Conservation (phyloP, 352 stramenopile species). For the Pythium sp. region DNA sequence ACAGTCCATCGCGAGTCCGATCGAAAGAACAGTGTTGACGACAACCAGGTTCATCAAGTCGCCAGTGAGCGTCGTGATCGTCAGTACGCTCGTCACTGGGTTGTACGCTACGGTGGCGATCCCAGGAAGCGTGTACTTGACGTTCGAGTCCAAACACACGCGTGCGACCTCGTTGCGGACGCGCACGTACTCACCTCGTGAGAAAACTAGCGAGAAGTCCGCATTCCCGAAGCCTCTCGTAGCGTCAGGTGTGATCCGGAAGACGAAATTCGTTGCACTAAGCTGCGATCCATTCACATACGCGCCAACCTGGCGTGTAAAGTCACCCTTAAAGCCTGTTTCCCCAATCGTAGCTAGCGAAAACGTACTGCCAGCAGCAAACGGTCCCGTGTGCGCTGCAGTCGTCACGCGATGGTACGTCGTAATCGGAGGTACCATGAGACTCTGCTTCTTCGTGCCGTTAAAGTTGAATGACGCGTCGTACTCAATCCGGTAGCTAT, state of each 20-base stretch:
- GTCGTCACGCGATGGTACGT: constrained; percentile 70
- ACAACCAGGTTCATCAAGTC: constrained; percentile 31
- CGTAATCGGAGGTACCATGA: constrained; percentile 30
- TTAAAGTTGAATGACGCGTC: constrained; percentile 36
- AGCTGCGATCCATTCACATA: constrained; percentile 40
- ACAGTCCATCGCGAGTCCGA: constrained; percentile 35
- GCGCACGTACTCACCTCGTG: constrained; percentile 58
- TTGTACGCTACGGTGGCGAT: constrained; percentile 24
- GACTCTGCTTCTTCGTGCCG: constrained; percentile 17
- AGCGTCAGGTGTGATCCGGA: constrained; percentile 39
- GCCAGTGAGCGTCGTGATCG: constrained; percentile 35
- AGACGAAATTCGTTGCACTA: constrained; percentile 39
- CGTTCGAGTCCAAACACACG: constrained; percentile 61
- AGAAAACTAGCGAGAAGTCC: constrained; percentile 37
- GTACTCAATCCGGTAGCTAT: constrained; percentile 56
- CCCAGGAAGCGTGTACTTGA: constrained; percentile 46
- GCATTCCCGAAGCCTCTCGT: constrained; percentile 33
- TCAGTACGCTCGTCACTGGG: constrained; percentile 25
- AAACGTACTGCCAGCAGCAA: constrained; percentile 59
- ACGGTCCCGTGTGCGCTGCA: constrained; percentile 59
- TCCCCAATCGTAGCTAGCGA: constrained; percentile 51
- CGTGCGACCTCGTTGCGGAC: constrained; percentile 54
- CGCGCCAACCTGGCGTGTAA: constrained; percentile 42
- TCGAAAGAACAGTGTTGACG: constrained; percentile 33
- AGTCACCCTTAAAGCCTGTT: constrained; percentile 43